Base-by-base conservation (phyloP, 106 monocot species). In the Gastrodia elata region DNA sequence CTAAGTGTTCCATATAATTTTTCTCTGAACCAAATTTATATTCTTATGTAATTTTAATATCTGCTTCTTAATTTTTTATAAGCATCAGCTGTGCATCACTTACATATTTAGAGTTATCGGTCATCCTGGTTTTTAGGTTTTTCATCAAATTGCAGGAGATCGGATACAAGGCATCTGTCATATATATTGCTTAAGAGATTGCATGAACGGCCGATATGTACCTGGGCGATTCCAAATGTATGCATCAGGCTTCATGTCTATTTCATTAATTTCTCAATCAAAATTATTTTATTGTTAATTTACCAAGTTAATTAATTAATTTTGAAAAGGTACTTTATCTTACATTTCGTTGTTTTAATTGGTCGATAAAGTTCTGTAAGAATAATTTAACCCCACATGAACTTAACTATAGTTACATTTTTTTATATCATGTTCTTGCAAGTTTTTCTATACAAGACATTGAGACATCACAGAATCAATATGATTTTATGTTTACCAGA, bases 181-280 rank as follows among this genome's bases (percentile, higher is more conserved):
- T 24, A 26, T 69, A 59, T 40, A 24, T 20, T 39, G 24, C 34
- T 39, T 26, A 40, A 39, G 43, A 80, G 76, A 36, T 42, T 58
- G 20, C 32, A 46, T 32, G 68, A 22, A 43, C 80, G 24, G 32
- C 18, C 22, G 32, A 18, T 69, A 36, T 41, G 52, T 64, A 61
- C 38, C 58, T 39, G 30, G 69, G 80, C 77, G n/a, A 74, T 43
- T 73, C 43, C 73, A 79, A 73, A 80, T 80, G 83, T 84, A 77
- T 33, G 80, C 55, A 39, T 75, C 67, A 44, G 48, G 38, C 46
- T 75, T 76, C 61, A 52, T 5, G 11, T 44, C 15, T 74, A 52
- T 43, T 22, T 9, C 38, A 32, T 16, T 68, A 64, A 44, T 59
- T 75, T 64, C 8, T 68, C 24, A 15, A 20, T 78, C 78, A 5